A percentile compares a stretch with the other conserved stretches of the same genome.
Conservation (phyloP, 164 flowering plant species). For the Nymphaea colorata region DNA sequence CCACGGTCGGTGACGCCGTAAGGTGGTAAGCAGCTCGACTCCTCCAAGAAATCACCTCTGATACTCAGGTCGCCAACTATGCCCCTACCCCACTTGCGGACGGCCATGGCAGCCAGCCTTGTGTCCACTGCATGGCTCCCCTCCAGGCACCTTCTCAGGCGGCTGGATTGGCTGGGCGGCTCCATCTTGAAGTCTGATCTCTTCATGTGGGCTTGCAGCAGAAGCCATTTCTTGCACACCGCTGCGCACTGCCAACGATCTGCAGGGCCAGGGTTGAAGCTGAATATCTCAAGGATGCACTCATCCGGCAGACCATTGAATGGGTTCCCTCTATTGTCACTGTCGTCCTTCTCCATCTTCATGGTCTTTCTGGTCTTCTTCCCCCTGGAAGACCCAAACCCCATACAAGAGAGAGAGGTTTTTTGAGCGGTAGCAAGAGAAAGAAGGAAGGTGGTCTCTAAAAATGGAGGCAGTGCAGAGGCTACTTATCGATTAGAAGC, state of each 20-base stretch:
- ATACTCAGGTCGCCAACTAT: constrained; percentile 25
- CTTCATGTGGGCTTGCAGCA: constrained; percentile 11
- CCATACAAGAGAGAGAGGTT: neutral
- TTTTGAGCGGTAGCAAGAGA: too few species aligned
- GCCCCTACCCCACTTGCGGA: constrained; percentile 18
- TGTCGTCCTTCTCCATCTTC: neutral
- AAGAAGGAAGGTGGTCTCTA: too few species aligned
- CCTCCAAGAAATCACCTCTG: constrained; percentile 9
- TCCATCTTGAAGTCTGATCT: constrained; percentile 6
- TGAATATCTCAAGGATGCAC: constrained; percentile 13
- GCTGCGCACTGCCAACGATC: constrained; percentile 13
- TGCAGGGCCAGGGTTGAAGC: constrained; percentile 7
- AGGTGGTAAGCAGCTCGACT: constrained; percentile 3
- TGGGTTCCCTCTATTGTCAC: neutral
- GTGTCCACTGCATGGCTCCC: constrained; percentile 19
- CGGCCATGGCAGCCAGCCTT: constrained; percentile 30
- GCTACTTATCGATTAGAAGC: too few species aligned
- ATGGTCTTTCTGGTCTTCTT: neutral
- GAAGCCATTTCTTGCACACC: constrained; percentile 14
- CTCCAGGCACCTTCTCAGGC: neutral
- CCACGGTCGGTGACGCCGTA: constrained; percentile 27
- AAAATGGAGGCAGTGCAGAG: too few species aligned
- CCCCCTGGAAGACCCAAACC: neutral
- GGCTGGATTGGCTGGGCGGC: neutral
- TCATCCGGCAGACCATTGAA: constrained; percentile 11